Percentiles rank a stretch among this genome's conserved stretches.
Evolutionary conservation across 139 green algal species (phyloP).

Genomic region (Deuterostichococcus epilithicus): DNA sequence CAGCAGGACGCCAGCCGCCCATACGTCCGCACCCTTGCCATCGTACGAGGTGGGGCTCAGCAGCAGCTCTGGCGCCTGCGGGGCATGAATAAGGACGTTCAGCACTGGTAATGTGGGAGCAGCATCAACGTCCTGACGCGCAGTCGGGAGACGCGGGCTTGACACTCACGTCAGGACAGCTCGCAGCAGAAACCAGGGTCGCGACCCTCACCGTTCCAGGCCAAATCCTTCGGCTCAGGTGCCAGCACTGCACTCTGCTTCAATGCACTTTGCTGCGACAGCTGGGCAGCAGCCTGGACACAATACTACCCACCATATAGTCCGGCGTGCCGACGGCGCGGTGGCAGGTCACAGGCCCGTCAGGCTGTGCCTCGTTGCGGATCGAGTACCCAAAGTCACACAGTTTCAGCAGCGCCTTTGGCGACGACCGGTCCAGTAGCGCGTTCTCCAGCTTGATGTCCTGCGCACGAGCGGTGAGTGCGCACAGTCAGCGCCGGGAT

Average conservation of each 20-base stretch:
- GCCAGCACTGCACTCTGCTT: too few relatives aligned
- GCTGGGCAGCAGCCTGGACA: too few relatives aligned
- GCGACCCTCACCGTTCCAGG: too few relatives aligned
- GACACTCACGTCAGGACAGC: too few relatives aligned
- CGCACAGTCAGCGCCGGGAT: too few relatives aligned
- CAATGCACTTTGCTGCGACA: too few relatives aligned
- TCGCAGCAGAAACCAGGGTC: too few relatives aligned
- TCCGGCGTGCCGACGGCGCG: slow-evolving; percentile 25
- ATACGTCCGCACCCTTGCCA: slow-evolving; percentile 29
- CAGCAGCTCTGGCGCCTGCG: slow-evolving; percentile 20
- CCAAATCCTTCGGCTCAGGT: too few relatives aligned
- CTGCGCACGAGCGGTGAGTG: slow-evolving; percentile 22
- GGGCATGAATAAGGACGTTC: too few relatives aligned
- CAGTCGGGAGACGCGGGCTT: too few relatives aligned
- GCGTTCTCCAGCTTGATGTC: slow-evolving; percentile 98
- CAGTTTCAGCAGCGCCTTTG: slow-evolving; percentile 87
- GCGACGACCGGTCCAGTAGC: slow-evolving; percentile 76
- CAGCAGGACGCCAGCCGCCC: slow-evolving; percentile 28
- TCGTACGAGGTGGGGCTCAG: slow-evolving; percentile 11
- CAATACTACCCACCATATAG: slow-evolving; percentile 11
- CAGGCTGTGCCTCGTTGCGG: slow-evolving; percentile 19
- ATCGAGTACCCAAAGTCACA: slow-evolving; percentile 80
- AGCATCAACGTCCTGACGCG: too few relatives aligned
- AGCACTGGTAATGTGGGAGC: too few relatives aligned
- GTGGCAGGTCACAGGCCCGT: not conserved